Evolutionary conservation across 192 early-diverging fungal genomes (phyloP), one percentile per base, ranked within the genome.

Genomic region (Dimargaris cristalligena): DNA sequence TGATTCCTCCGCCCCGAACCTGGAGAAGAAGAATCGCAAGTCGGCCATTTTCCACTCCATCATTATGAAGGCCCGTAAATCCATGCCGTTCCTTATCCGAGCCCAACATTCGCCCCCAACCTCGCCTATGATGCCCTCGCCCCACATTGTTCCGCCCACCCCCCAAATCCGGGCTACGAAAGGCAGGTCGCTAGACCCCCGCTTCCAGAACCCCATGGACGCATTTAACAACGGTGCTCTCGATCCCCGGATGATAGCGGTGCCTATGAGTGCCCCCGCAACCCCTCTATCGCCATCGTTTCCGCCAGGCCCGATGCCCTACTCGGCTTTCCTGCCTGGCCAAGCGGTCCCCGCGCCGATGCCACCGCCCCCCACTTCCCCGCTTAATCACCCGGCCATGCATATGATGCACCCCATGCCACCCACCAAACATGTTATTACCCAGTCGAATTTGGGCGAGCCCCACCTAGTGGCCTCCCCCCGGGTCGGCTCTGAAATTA

Each of bases 371-470:
- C 55, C 55, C 14, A 14, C 13, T 26, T 52, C 50, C 50, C 50
- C 50, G 22, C 13, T 52, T 16, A 16, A 14, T n/a, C 55, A 34
- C 16, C 55, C 55, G n/a, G 32, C 55, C 2, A 57, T 57, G 55
- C 55, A 57, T n/a, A 2, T 57, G 55, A 34, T 57, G 13, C 55
- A 57, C 35, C 55, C 55, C 20, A 35, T 57, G 33, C 55, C 55
- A 18, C 33, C 30, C 4, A 16, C 55, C 33, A 57, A 57, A n/a
- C 55, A 57, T n/a, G n/a, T 57, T 26, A 57, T 57, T 26, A 57
- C 34, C 20, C 55, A 32, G 28, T 31, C 55, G 0, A n/a, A 8
- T 22, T 50, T 26, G 2, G 49, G 22, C 49, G 49, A 50, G 4
- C 49, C 49, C 49, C 49, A 50, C 22, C 49, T 50, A 10, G 28